A percentile compares a stretch with the other conserved stretches of the same genome.
These are phyloP conservation scores for Aspergillus biplanus DNA, from an alignment of 495 filamentous ascomycete species.

Conservation along the genomic window DNA sequence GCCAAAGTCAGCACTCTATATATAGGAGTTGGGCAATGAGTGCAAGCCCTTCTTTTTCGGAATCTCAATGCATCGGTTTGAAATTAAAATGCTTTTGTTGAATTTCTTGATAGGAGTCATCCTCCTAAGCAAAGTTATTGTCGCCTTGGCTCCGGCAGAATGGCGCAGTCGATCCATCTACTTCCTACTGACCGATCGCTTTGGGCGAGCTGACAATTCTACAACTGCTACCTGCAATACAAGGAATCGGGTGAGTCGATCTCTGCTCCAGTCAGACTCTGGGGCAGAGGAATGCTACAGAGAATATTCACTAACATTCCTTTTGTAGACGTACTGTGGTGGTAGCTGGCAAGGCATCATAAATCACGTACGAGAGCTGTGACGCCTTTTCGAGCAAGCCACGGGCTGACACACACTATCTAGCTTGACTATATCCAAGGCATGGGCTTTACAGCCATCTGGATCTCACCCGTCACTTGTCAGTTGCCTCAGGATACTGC, in stretches of 20 bases:
- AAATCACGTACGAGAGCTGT: constrained; percentile 46
- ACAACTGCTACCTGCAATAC: constrained; percentile 59
- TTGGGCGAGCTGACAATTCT: constrained; percentile 68
- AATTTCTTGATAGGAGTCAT: too few relatives aligned
- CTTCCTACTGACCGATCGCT: constrained; percentile 75
- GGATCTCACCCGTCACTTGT: constrained; percentile 77
- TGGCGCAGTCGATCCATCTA: constrained; percentile 73
- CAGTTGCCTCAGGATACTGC: constrained; percentile 56
- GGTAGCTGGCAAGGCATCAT: constrained; percentile 75
- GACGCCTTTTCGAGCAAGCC: too few relatives aligned
- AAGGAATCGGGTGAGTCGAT: constrained; percentile 32
- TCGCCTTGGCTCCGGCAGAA: too few relatives aligned
- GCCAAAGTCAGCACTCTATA: too few relatives aligned
- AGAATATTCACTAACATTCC: too few relatives aligned
- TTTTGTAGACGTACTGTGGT: constrained; percentile 39
- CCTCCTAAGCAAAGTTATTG: too few relatives aligned
- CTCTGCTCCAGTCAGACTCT: not conserved
- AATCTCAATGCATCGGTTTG: too few relatives aligned
- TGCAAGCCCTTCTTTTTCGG: too few relatives aligned
- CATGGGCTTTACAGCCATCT: constrained; percentile 81
- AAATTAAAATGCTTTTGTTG: too few relatives aligned
- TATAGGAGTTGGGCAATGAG: too few relatives aligned
- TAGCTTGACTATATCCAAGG: constrained; percentile 62
- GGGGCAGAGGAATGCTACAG: not conserved
- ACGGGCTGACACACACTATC: not conserved